These are phyloP conservation scores for Picea engelmannii DNA, from an alignment of 83 land plant species.

Conservation along the genomic window DNA sequence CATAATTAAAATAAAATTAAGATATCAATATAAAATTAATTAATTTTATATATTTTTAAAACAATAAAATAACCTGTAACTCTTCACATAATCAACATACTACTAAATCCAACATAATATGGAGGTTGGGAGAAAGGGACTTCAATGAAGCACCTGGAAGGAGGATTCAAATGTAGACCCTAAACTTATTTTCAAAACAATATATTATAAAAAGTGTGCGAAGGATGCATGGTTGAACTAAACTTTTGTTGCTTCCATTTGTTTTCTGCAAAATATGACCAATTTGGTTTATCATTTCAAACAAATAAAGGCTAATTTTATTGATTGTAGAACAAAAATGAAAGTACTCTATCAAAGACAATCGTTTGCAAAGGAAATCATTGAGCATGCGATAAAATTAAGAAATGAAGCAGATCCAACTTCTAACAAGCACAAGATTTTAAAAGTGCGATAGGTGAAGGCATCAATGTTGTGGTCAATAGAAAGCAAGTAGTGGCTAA, in stretches of 20 bases:
- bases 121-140: too few relatives aligned
- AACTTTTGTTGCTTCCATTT: background rate
- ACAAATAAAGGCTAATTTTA: background rate
- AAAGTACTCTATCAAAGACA: conserved; percentile 52
- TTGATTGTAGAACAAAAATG: conserved; percentile 41
- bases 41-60: too few relatives aligned
- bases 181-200: too few relatives aligned
- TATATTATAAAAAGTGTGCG: too few relatives aligned
- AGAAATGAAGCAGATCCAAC: background rate
- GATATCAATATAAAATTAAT: too few relatives aligned
- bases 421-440: conserved; percentile 19
- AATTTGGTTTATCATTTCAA: background rate
- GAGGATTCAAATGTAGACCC: too few relatives aligned
- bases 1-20: too few relatives aligned
- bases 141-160: too few relatives aligned
- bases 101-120: too few relatives aligned
- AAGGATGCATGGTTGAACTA: too few relatives aligned
- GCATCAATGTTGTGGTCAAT: conserved; percentile 30
- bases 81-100: too few relatives aligned
- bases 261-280: background rate
- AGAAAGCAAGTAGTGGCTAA: conserved; percentile 31
- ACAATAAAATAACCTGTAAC: too few relatives aligned
- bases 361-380: background rate
- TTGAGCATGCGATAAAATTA: conserved; percentile 20
- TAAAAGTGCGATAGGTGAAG: conserved; percentile 41